Percentiles rank a stretch among this genome's conserved stretches.
Conservation (phyloP, 2,329 filamentous ascomycete genomes). For the Ophiostoma perfectum region DNA sequence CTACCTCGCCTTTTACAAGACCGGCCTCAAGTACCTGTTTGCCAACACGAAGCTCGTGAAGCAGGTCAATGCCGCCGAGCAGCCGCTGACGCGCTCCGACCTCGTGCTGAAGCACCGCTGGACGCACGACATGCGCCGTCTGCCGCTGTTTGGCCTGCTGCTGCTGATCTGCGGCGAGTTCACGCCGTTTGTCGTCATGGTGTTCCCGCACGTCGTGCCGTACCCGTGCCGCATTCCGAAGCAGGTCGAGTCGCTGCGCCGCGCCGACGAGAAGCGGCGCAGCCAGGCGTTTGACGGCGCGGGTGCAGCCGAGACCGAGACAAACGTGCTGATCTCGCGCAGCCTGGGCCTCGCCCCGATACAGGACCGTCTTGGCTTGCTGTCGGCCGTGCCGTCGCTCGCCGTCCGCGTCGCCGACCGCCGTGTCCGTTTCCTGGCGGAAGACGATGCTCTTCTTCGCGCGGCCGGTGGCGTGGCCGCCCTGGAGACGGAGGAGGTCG, state of each 20-base stretch:
- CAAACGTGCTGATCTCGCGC: conserved; percentile 33
- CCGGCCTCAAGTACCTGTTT: conserved; percentile 69
- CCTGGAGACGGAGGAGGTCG: conserved; percentile 59
- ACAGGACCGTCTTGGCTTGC: conserved; percentile 47
- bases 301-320: background rate
- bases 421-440: conserved; percentile 57
- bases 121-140: conserved; percentile 64
- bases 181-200: conserved; percentile 71
- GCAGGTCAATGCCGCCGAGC: conserved; percentile 21
- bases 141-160: conserved; percentile 72
- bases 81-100: conserved; percentile 52
- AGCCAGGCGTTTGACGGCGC: conserved; percentile 39
- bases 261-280: conserved; percentile 49
- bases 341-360: conserved; percentile 41
- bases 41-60: conserved; percentile 45
- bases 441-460: conserved; percentile 65
- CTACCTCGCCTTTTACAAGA: conserved; percentile 83
- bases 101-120: conserved; percentile 66
- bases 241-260: conserved; percentile 58
- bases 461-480: conserved; percentile 55
- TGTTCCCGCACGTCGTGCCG: conserved; percentile 66
- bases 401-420: conserved; percentile 49
- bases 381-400: conserved; percentile 40
- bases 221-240: conserved; percentile 75
- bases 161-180: conserved; percentile 79